Evolutionary conservation across 805 yeast species (phyloP), one percentile per base, ranked within the genome.

Genomic region (Starmerella kuoi): DNA sequence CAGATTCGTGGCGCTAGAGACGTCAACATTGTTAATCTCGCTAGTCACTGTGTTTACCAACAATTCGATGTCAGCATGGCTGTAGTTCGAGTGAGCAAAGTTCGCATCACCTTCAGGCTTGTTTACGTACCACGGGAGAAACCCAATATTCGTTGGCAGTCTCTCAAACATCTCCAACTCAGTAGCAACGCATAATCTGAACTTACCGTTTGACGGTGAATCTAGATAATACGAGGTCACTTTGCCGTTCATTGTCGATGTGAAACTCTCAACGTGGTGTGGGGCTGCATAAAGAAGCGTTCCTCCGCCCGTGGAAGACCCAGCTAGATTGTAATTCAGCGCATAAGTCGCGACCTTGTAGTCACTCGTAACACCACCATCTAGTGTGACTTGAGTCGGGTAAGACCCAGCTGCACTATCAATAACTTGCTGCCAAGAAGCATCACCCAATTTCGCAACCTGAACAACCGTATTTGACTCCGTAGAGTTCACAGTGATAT

Each of bases 401-500:
- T 78, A 82, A 50, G 68, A 62, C 28, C 93, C 93, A 28, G 91
- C 87, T 18, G 80, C 75, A 36, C 64, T 54, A 56, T 79, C 87
- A 54, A 76, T 74, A 45, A 46, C 48, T 2, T 61, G 56, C 23
- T 69, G 72, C 25, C 59, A 56, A 8, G 51, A 47, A 9, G 40
- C 21, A n/a, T 52, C 57, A 6, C 54, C 56, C 22, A 74, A 68
- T 6, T 73, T 65, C 31, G 56, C 49, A 14, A 52, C 52, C 31
- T 54, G 58, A 12, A 54, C 55, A 2, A 52, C 50, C 9, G 53
- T 37, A 20, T 45, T 46, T 5, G 50, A 43, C 48, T 54, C 58
- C 20, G 53, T 50, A 20, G 65, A 63, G 8, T 77, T 77, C 9
- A 70, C 60, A 55, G 75, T 78, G 21, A 75, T 55, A 38, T 6